Percentiles rank a stretch among this genome's conserved stretches.
phyloP scores from a whole-genome alignment of 495 filamentous ascomycete species.

The Aspergillus mulundensis region DNA sequence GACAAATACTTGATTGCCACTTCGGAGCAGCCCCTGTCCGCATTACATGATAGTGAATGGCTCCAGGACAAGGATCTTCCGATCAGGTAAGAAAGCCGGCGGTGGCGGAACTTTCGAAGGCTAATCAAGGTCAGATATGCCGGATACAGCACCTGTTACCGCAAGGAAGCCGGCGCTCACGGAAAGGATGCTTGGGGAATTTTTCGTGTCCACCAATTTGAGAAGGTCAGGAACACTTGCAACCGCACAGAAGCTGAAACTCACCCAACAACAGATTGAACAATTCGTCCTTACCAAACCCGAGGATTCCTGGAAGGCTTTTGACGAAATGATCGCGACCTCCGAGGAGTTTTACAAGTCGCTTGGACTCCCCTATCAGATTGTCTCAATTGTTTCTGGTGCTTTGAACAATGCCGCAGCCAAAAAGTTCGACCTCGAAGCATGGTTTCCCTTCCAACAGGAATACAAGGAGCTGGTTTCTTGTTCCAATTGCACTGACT shows the following conservation, averaged over 20 bases:
- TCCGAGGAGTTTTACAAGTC: conserved; percentile 95
- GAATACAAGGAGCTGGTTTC: conserved; percentile 98
- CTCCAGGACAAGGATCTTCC: conserved; percentile 78
- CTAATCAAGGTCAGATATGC: conserved; percentile 57
- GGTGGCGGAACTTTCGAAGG: neutral
- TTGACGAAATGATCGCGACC: conserved; percentile 84
- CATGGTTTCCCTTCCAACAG: conserved; percentile 93
- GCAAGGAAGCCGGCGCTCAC: conserved; percentile 88
- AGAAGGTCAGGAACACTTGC: conserved; percentile 58
- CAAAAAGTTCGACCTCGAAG: conserved; percentile 95
- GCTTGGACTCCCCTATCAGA: conserved; percentile 79
- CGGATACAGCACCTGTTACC: conserved; percentile 90
- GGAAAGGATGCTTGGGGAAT: conserved; percentile 98
- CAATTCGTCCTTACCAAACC: conserved; percentile 94
- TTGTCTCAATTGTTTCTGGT: conserved; percentile 91
- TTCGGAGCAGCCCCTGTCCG: conserved; percentile 90
- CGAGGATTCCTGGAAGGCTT: conserved; percentile 89
- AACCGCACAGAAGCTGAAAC: neutral
- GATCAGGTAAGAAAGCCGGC: conserved; percentile 56
- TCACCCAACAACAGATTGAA: conserved; percentile 56
- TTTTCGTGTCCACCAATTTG: conserved; percentile 97
- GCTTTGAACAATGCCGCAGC: conserved; percentile 90
- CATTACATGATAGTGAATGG: conserved; percentile 92
- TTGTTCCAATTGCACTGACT: conserved; percentile 94
- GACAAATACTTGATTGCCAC: conserved; percentile 98